Evolutionary conservation across 352 stramenopile genomes (phyloP).

Genomic region (Globisporangium solare): DNA sequence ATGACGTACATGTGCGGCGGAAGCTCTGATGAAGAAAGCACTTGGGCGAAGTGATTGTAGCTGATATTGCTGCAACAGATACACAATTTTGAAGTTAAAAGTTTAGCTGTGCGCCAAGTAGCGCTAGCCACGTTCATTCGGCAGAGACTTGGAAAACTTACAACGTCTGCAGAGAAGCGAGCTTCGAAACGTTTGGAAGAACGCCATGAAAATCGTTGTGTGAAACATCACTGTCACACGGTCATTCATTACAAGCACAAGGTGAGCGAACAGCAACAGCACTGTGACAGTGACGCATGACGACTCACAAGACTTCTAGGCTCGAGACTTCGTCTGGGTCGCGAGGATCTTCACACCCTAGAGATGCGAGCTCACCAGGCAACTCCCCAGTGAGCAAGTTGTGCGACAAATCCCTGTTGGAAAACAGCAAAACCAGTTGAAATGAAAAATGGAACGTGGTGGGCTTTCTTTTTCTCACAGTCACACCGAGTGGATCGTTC

Average conservation of each 20-base stretch:
- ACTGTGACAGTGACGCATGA: neutral
- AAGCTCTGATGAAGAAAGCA: conserved; percentile 18
- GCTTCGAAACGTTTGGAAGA: conserved; percentile 38
- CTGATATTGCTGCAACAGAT: conserved; percentile 25
- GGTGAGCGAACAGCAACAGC: neutral
- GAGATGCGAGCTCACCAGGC: conserved; percentile 27
- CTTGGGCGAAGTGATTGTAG: conserved; percentile 25
- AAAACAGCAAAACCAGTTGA: too few species aligned
- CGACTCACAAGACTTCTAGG: conserved; percentile 38
- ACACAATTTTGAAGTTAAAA: neutral
- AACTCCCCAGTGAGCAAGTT: conserved; percentile 44
- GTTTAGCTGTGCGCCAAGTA: neutral
- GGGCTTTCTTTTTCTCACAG: too few species aligned
- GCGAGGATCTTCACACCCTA: conserved; percentile 41
- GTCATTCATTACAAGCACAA: neutral
- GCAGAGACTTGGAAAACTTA: conserved; percentile 17
- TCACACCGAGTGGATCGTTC: too few species aligned
- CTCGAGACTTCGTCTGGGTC: conserved; percentile 47
- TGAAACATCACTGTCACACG: conserved; percentile 34
- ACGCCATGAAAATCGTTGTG: conserved; percentile 37
- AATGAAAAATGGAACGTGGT: too few species aligned
- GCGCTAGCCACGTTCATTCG: neutral
- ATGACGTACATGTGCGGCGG: conserved; percentile 24
- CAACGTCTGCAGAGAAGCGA: conserved; percentile 41
- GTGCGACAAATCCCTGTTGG: conserved; percentile 42